phyloP scores from a whole-genome alignment of 495 filamentous ascomycete species.

The Ramalina intermedia region DNA sequence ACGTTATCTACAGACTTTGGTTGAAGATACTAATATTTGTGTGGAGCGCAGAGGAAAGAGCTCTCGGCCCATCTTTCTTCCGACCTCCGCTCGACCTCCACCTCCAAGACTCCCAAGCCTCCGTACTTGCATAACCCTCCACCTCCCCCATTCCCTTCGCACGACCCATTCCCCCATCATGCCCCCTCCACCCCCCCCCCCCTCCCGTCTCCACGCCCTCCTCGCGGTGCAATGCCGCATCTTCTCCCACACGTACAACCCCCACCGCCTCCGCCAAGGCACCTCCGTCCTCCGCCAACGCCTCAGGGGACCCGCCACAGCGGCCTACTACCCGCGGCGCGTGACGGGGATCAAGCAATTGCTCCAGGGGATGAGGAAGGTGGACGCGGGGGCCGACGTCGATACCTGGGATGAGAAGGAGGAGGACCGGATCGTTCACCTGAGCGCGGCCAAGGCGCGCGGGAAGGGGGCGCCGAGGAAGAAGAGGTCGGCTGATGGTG shows the following conservation, averaged over 20 bases:
- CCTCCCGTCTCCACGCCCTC: conserved; percentile 38
- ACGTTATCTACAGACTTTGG: no score
- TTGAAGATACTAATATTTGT: no score
- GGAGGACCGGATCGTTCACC: conserved; percentile 62
- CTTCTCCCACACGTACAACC: conserved; percentile 86
- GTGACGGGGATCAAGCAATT: conserved; percentile 56
- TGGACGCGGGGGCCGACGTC: conserved; percentile 39
- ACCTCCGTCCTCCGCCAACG: conserved; percentile 81
- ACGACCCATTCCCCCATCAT: background rate
- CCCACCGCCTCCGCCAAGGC: conserved; percentile 59
- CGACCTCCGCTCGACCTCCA: no score
- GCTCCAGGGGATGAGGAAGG: conserved; percentile 32
- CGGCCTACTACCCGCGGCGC: conserved; percentile 73
- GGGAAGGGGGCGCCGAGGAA: conserved; percentile 90
- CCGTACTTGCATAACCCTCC: background rate
- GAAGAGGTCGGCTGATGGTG: conserved; percentile 58
- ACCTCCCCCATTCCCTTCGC: no score
- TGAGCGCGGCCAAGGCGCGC: conserved; percentile 58
- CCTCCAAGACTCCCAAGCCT: background rate
- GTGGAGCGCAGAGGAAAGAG: no score
- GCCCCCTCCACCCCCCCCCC: conserved; percentile 22
- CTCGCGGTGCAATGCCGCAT: conserved; percentile 72
- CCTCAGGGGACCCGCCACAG: conserved; percentile 60
- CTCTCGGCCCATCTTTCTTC: no score
- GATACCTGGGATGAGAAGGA: conserved; percentile 58